Evolutionary conservation across 192 early-diverging fungal species (phyloP).

Genomic region (Lobulomyces angularis): DNA sequence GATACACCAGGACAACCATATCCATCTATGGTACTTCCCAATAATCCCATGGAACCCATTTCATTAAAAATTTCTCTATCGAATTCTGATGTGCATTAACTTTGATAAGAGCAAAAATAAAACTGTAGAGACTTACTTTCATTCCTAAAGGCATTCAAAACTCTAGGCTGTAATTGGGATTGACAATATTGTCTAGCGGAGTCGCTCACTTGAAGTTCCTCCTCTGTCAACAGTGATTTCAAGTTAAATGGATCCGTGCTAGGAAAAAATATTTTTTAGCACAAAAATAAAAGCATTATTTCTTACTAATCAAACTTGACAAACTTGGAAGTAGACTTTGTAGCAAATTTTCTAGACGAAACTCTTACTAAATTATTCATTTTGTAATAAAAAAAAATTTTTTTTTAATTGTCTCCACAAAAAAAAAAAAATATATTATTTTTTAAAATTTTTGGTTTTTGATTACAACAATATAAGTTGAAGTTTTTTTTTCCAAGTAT

Average conservation of each 20-base stretch:
- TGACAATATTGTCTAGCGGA: constrained; percentile 79
- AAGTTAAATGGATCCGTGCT: constrained; percentile 70
- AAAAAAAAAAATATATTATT: no score
- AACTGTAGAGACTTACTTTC: constrained; percentile 52
- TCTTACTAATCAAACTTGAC: no score
- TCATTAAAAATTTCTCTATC: constrained; percentile 84
- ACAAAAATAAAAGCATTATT: no score
- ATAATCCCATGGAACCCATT: constrained; percentile 84
- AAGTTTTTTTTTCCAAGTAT: no score
- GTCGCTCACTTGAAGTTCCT: constrained; percentile 75
- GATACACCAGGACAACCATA: constrained; percentile 97
- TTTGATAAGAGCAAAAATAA: neutral
- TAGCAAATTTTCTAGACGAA: no score
- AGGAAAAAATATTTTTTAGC: no score
- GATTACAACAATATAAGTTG: no score
- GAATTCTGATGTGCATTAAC: constrained; percentile 43
- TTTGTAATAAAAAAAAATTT: no score
- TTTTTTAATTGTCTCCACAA: no score
- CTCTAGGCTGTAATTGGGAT: constrained; percentile 69
- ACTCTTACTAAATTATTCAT: no score
- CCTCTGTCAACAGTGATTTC: constrained; percentile 75
- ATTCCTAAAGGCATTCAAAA: constrained; percentile 71
- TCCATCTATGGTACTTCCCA: constrained; percentile 88
- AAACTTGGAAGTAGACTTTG: no score
- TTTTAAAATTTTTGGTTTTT: no score